These are phyloP conservation scores for Termitomyces sp. DNA, from an alignment of 768 basidiomycete species.

Conservation along the genomic window DNA sequence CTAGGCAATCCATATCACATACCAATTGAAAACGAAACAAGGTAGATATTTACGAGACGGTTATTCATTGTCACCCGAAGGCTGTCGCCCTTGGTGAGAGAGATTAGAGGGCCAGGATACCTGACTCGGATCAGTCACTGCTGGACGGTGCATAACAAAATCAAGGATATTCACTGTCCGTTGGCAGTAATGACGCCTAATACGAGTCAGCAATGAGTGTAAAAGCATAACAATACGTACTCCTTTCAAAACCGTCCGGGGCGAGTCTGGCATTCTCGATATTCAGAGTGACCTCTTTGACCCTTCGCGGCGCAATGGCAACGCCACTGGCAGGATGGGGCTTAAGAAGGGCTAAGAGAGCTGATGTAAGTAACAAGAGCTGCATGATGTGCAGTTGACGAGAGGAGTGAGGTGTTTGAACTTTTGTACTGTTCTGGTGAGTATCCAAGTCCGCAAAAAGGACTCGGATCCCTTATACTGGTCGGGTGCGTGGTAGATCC, in stretches of 20 bases:
- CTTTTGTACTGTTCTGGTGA: conserved; percentile 10
- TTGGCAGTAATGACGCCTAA: conserved; percentile 8
- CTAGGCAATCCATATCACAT: neutral
- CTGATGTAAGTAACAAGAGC: conserved; percentile 4
- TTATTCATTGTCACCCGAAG: conserved; percentile 15
- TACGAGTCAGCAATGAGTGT: neutral
- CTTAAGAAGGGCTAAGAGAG: conserved; percentile 8
- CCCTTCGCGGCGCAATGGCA: neutral
- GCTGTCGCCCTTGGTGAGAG: conserved; percentile 14
- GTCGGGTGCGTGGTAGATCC: neutral
- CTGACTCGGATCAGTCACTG: neutral
- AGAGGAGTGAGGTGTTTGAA: neutral
- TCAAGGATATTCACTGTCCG: conserved; percentile 4
- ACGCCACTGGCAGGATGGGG: conserved; percentile 2
- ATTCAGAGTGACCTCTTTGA: conserved; percentile 14
- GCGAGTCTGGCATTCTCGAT: conserved; percentile 16
- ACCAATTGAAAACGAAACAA: neutral
- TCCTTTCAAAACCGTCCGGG: conserved; percentile 20
- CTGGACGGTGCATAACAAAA: neutral
- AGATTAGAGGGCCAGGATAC: conserved; percentile 13
- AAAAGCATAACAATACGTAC: conserved; percentile 4
- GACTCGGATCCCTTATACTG: conserved; percentile 1
- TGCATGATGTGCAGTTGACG: conserved; percentile 12
- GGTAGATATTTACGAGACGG: conserved; percentile 3
- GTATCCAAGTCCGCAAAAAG: conserved; percentile 5